Percentiles rank a stretch among this genome's conserved stretches.
These are phyloP conservation scores for Boletus huronensis DNA, from an alignment of 768 basidiomycete genomes.

Conservation along the genomic window DNA sequence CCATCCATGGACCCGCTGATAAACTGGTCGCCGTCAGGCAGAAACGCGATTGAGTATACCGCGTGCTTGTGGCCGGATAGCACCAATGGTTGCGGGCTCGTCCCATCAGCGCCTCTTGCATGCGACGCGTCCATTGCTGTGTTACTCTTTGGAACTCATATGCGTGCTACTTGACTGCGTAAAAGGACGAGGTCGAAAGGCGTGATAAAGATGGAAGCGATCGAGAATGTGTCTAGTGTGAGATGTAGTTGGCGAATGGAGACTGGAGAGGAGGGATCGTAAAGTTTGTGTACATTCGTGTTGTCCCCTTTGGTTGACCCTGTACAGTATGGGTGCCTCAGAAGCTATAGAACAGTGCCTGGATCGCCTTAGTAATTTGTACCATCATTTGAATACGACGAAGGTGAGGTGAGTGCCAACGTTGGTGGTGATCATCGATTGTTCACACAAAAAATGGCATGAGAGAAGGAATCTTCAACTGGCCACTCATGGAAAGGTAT, in stretches of 20 bases:
- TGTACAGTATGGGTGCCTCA: too few relatives aligned
- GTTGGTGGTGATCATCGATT: background rate
- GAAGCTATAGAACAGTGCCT: too few relatives aligned
- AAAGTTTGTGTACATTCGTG: background rate
- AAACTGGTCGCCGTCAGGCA: background rate
- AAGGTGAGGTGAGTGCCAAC: background rate
- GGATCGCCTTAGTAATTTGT: background rate
- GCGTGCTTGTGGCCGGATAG: slow-evolving; percentile 1
- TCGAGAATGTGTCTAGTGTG: background rate
- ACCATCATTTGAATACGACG: too few relatives aligned
- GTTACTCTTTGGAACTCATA: background rate
- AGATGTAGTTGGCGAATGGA: background rate
- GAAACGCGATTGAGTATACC: slow-evolving; percentile 5
- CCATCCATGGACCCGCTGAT: slow-evolving; percentile 2
- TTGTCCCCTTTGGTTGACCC: too few relatives aligned
- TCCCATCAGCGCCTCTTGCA: background rate
- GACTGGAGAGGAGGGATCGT: background rate
- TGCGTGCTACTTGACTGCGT: background rate
- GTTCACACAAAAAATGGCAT: too few relatives aligned
- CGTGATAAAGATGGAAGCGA: background rate
- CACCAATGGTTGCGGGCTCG: background rate
- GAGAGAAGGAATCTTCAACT: too few relatives aligned
- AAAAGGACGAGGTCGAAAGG: too few relatives aligned
- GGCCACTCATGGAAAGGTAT: background rate
- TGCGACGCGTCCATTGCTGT: background rate